Conservation (phyloP, 2,329 filamentous ascomycete species). For the Xylariales sp. region DNA sequence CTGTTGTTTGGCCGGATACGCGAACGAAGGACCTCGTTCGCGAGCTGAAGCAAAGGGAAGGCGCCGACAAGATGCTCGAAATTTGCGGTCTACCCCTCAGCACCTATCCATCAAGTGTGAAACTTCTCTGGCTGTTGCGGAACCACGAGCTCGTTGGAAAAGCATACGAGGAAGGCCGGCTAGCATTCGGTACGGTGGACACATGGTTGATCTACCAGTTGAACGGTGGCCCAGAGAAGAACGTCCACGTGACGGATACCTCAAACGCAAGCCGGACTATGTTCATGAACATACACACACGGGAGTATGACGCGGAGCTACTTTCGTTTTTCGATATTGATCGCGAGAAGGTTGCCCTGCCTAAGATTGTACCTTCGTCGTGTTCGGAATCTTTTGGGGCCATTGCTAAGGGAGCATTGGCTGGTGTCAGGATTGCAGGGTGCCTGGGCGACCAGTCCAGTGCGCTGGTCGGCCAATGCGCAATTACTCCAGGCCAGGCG, state of each 20-base stretch:
- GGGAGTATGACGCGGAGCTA: constrained; percentile 73
- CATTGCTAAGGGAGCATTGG: constrained; percentile 59
- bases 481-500: constrained; percentile 74
- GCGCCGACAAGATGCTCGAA: constrained; percentile 63
- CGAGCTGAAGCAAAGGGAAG: constrained; percentile 64
- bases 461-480: constrained; percentile 79
- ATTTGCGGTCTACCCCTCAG: constrained; percentile 79
- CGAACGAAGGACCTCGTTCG: constrained; percentile 68
- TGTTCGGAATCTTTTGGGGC: constrained; percentile 68
- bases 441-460: constrained; percentile 85
- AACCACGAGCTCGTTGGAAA: constrained; percentile 65
- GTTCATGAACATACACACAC: constrained; percentile 84
- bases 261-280: constrained; percentile 88
- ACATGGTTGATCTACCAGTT: constrained; percentile 83
- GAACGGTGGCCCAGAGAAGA: constrained; percentile 64
- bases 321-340: constrained; percentile 75
- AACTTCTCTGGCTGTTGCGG: constrained; percentile 76
- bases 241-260: constrained; percentile 74
- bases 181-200: constrained; percentile 85
- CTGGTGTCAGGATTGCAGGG: constrained; percentile 71
- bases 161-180: constrained; percentile 69
- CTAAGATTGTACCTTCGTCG: constrained; percentile 80
- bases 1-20: constrained; percentile 88
- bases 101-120: constrained; percentile 83
- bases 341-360: constrained; percentile 63